Conservation (phyloP, 2,329 filamentous ascomycete species). For the Thelonectria blattea region DNA sequence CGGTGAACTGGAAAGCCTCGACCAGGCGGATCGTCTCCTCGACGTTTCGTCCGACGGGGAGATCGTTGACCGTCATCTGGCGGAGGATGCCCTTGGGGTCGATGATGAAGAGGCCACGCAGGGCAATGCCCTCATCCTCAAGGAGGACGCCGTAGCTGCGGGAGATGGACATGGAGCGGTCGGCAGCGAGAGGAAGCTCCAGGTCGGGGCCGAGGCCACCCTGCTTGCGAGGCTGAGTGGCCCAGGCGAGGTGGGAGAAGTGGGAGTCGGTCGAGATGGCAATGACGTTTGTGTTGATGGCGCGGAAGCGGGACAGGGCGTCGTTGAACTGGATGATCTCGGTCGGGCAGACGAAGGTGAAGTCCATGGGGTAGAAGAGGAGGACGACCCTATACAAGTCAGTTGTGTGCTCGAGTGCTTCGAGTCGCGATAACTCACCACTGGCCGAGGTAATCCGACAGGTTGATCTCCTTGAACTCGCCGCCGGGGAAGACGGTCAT, state of each 20-base stretch:
- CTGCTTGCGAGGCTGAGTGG: conserved; percentile 61
- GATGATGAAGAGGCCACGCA: conserved; percentile 70
- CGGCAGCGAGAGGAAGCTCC: conserved; percentile 66
- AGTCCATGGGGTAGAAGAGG: conserved; percentile 71
- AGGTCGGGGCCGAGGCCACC: conserved; percentile 66
- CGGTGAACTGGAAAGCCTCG: conserved; percentile 81
- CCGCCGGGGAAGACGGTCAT: conserved; percentile 56
- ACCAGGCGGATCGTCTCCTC: conserved; percentile 70
- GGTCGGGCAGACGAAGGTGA: conserved; percentile 71
- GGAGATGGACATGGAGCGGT: conserved; percentile 66
- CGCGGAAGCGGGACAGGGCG: conserved; percentile 63
- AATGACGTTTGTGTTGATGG: conserved; percentile 64
- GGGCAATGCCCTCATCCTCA: conserved; percentile 67
- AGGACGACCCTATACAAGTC: conserved; percentile 61
- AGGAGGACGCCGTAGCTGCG: conserved; percentile 68
- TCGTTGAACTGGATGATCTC: conserved; percentile 71
- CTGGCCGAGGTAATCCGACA: conserved; percentile 54
- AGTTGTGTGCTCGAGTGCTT: background rate
- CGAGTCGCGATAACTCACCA: conserved; percentile 44
- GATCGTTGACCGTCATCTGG: conserved; percentile 70
- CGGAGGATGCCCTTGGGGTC: conserved; percentile 66
- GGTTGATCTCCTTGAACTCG: conserved; percentile 54
- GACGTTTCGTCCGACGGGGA: conserved; percentile 68
- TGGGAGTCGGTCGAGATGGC: conserved; percentile 68
- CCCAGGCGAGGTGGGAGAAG: conserved; percentile 64